phyloP scores from a whole-genome alignment of 108 stramenopile species.

The Pseudonitzschia pungens region DNA sequence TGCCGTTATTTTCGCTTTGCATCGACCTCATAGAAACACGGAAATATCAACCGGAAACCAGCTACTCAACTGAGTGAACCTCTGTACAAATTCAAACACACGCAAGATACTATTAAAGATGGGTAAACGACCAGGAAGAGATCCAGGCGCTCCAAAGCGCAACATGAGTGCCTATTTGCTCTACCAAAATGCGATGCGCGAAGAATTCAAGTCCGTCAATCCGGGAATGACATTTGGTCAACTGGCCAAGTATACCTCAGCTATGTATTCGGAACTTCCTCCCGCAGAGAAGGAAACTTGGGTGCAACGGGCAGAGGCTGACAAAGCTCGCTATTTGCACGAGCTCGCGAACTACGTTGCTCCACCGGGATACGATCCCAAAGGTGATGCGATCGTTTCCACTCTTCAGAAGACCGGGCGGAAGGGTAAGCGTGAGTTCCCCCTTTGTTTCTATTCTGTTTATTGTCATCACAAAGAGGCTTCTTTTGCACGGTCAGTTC shows the following conservation, averaged over 20 bases:
- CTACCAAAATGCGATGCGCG: slow-evolving; percentile 83
- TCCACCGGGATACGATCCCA: slow-evolving; percentile 77
- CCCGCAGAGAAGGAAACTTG: slow-evolving; percentile 76
- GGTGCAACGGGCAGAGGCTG: slow-evolving; percentile 74
- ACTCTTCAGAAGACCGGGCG: slow-evolving; percentile 45
- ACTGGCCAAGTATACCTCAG: slow-evolving; percentile 81
- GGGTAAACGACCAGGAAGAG: slow-evolving; percentile 32
- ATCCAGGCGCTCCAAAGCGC: slow-evolving; percentile 80
- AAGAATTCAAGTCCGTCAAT: slow-evolving; percentile 77
- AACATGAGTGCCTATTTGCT: slow-evolving; percentile 86
- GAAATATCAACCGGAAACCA: not conserved
- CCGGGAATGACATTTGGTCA: slow-evolving; percentile 80
- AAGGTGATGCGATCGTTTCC: slow-evolving; percentile 74
- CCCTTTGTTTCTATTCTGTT: not conserved
- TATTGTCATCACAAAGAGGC: too few relatives aligned
- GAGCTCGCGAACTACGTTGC: slow-evolving; percentile 61
- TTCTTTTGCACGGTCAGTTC: too few relatives aligned
- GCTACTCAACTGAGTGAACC: not conserved
- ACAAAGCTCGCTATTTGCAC: slow-evolving; percentile 82
- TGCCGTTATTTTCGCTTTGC: not conserved
- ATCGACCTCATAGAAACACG: not conserved
- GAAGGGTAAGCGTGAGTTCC: slow-evolving; percentile 42
- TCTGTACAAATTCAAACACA: not conserved
- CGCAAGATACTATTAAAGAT: not conserved
- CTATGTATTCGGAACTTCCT: slow-evolving; percentile 83